These are phyloP conservation scores for Theileria luwenshuni DNA, from an alignment of 169 alveolate species.

Conservation along the genomic window DNA sequence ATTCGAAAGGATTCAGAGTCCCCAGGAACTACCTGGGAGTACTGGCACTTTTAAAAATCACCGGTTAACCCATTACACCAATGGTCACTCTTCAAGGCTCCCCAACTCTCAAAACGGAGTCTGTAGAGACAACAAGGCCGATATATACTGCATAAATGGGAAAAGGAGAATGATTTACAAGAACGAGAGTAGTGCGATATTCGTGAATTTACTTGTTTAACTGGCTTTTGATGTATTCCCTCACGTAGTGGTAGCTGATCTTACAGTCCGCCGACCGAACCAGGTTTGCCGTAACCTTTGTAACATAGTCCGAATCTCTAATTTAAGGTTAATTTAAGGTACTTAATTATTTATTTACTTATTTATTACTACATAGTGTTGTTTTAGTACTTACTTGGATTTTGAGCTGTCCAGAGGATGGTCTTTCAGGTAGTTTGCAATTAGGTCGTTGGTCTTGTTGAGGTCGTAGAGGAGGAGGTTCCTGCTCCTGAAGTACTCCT, in stretches of 20 bases:
- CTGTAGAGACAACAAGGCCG: neutral
- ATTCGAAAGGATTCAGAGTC: neutral
- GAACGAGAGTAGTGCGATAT: neutral
- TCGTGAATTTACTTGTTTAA: constrained; percentile 9
- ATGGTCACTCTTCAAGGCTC: too few relatives aligned
- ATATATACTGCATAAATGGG: constrained; percentile 7
- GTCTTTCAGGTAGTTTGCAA: constrained; percentile 19
- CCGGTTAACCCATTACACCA: too few relatives aligned
- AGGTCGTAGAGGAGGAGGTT: constrained; percentile 27
- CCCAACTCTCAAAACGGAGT: neutral
- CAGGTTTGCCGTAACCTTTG: constrained; percentile 3
- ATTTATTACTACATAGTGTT: neutral
- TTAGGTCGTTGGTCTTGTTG: constrained; percentile 23
- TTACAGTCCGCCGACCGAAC: constrained; percentile 4
- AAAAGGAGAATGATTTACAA: constrained; percentile 2
- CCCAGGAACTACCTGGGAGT: too few relatives aligned
- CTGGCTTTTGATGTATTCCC: neutral
- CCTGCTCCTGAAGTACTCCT: constrained; percentile 32
- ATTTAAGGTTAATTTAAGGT: neutral
- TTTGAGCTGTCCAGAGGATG: constrained; percentile 1
- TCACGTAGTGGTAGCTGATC: constrained; percentile 17
- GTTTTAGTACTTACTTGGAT: constrained; percentile 1
- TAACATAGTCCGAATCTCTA: constrained; percentile 5
- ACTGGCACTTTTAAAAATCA: too few relatives aligned
- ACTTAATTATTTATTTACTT: neutral